Base-by-base conservation (phyloP, 768 basidiomycete genomes). In the Russula dissimulans region DNA sequence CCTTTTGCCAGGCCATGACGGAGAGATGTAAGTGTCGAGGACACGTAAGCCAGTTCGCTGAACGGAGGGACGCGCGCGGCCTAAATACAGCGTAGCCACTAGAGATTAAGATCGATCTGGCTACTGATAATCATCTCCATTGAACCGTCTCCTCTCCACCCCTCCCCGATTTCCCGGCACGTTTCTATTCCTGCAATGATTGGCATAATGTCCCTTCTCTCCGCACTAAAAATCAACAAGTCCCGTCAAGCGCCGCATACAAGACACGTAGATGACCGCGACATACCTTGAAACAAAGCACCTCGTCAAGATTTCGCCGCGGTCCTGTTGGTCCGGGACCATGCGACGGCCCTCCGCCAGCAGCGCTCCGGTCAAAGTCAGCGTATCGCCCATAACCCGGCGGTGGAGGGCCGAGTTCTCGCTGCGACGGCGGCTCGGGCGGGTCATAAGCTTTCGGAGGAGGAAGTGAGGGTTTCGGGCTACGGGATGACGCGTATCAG, bases 201-300 rank as follows among this genome's bases (percentile, higher is more conserved):
- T 95, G 18, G 95, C 95, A 69, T 95, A 95, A 70, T 98, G 95
- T 1, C 95, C 95, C 66, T 88, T 87, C 71, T 91, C 86, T 41
- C 91, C 91, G 68, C 94, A 97, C 86, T 92, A 63, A 5, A 26
- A 65, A 58, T 52, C 56, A 58, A 65, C 38, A 54, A 2, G 4
- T 4, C 39, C 58, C 44, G 51, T 54, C 14, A 54, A 57, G 32
- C 57, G 36, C 41, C 8, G 14, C 39, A 48, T 65, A 46, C 38
- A 56, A 57, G 5, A 5, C 22, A 54, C 55, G 46, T 7, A 6
- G 52, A 50, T 59, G 46, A n/a, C 22, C 12, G 46, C 26, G 31
- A 67, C 78, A 59, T 70, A 85, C 88, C 81, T 91, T 94, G 78
- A 92, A 91, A 69, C 92, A 94, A 45, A 88, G 74, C 17, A 94